Conservation (phyloP, 2,329 filamentous ascomycete species). For the Penicillium sp. region DNA sequence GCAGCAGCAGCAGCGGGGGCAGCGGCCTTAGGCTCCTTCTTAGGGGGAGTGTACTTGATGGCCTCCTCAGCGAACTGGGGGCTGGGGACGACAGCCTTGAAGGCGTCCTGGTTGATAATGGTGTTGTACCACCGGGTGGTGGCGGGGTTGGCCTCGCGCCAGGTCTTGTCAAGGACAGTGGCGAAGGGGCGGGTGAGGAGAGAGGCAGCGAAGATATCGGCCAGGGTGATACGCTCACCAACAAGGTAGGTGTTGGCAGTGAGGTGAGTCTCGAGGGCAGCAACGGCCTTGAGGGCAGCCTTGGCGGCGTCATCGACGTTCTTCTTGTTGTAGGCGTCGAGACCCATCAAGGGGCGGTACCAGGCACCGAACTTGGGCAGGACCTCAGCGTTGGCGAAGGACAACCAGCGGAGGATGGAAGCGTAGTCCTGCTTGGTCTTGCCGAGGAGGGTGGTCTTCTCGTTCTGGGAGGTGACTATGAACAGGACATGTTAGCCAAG, state of each 20-base stretch:
- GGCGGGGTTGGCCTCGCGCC: slow-evolving; percentile 73
- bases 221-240: slow-evolving; percentile 92
- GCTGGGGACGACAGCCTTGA: slow-evolving; percentile 67
- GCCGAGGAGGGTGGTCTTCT: slow-evolving; percentile 97
- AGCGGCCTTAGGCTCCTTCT: slow-evolving; percentile 60
- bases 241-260: slow-evolving; percentile 91
- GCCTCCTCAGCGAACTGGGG: slow-evolving; percentile 73
- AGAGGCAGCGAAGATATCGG: slow-evolving; percentile 76
- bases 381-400: slow-evolving; percentile 85
- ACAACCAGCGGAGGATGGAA: slow-evolving; percentile 97
- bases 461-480: slow-evolving; percentile 94
- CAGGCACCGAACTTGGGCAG: slow-evolving; percentile 64
- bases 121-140: slow-evolving; percentile 91
- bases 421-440: slow-evolving; percentile 99
- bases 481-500: slow-evolving; percentile 22
- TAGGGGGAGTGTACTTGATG: slow-evolving; percentile 64
- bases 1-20: slow-evolving; percentile 41
- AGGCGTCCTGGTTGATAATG: slow-evolving; percentile 84
- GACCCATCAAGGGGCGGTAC: slow-evolving; percentile 78
- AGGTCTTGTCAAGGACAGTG: slow-evolving; percentile 87
- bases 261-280: slow-evolving; percentile 76
- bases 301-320: slow-evolving; percentile 71
- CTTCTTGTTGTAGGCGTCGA: slow-evolving; percentile 95
- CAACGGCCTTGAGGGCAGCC: slow-evolving; percentile 57
- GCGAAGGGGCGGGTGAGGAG: slow-evolving; percentile 82